Conservation (phyloP, 371 early-diverging fungal genomes). For the Parasitella parasitica region DNA sequence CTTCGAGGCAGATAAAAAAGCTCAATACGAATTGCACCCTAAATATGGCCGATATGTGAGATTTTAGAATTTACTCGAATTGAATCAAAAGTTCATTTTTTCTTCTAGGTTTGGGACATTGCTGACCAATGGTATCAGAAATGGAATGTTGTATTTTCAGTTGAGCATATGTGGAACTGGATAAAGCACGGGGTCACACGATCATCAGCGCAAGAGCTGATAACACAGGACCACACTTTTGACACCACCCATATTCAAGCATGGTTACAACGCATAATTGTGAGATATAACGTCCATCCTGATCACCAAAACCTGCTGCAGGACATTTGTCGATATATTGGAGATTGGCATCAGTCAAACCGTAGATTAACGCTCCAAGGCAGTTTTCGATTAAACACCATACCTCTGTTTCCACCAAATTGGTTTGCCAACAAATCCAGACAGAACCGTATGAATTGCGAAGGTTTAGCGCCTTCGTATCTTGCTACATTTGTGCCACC, state of each 20-base stretch:
- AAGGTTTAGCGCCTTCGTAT: constrained; percentile 43
- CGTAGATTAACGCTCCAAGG: constrained; percentile 31
- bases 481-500: constrained; percentile 44
- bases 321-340: constrained; percentile 32
- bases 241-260: constrained; percentile 25
- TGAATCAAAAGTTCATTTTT: neutral
- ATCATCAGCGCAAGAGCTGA: constrained; percentile 4
- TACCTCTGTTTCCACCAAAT: constrained; percentile 41
- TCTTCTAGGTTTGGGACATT: constrained; percentile 43
- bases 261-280: constrained; percentile 33
- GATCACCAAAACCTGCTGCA: constrained; percentile 34
- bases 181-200: constrained; percentile 19
- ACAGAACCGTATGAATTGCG: constrained; percentile 22
- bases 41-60: constrained; percentile 46
- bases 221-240: constrained; percentile 12
- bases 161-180: constrained; percentile 51
- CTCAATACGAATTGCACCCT: constrained; percentile 47
- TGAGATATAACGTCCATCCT: constrained; percentile 33
- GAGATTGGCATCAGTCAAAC: constrained; percentile 39
- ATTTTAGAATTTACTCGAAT: neutral
- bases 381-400: constrained; percentile 25
- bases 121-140: constrained; percentile 52
- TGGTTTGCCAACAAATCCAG: constrained; percentile 42
- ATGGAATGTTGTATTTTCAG: constrained; percentile 43
- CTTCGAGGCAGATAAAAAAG: constrained; percentile 29